Conservation (phyloP, 2,329 filamentous ascomycete genomes). For the Exophiala sp. region DNA sequence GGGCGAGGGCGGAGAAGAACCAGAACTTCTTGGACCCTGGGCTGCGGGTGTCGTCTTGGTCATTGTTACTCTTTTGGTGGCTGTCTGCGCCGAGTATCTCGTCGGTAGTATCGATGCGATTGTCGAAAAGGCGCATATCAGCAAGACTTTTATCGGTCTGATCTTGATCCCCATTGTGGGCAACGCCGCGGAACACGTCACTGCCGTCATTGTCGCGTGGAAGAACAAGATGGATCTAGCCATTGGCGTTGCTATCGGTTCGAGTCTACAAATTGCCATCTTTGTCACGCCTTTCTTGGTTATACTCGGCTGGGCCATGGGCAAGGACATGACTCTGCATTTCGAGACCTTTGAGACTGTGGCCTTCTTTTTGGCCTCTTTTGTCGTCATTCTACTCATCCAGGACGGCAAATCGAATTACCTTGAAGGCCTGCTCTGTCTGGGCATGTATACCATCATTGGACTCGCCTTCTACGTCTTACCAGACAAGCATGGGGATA, state of each 20-base stretch:
- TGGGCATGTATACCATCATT: conserved; percentile 51
- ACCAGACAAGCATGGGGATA: conserved; percentile 36
- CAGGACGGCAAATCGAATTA: conserved; percentile 83
- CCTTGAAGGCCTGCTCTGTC: conserved; percentile 72
- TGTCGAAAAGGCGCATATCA: conserved; percentile 66
- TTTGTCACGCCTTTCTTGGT: conserved; percentile 78
- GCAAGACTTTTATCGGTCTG: conserved; percentile 76
- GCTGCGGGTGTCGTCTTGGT: conserved; percentile 66
- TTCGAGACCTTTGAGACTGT: conserved; percentile 80
- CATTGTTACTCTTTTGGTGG: conserved; percentile 65
- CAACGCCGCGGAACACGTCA: conserved; percentile 78
- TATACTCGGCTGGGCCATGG: conserved; percentile 74
- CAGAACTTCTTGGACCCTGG: conserved; percentile 58
- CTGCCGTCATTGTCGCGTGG: conserved; percentile 72
- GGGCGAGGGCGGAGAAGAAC: conserved; percentile 33
- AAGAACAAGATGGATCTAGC: conserved; percentile 67
- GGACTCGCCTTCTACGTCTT: conserved; percentile 49
- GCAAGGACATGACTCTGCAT: conserved; percentile 69
- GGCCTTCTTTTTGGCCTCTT: conserved; percentile 69
- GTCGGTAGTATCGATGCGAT: conserved; percentile 72
- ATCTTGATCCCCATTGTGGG: conserved; percentile 77
- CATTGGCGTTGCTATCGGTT: conserved; percentile 77
- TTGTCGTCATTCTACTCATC: conserved; percentile 70
- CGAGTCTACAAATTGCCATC: conserved; percentile 77
- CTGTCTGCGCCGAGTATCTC: conserved; percentile 72